Conservation (phyloP, 202 grass and related monocot genomes). For the Schoenoplectus tabernaemontani region DNA sequence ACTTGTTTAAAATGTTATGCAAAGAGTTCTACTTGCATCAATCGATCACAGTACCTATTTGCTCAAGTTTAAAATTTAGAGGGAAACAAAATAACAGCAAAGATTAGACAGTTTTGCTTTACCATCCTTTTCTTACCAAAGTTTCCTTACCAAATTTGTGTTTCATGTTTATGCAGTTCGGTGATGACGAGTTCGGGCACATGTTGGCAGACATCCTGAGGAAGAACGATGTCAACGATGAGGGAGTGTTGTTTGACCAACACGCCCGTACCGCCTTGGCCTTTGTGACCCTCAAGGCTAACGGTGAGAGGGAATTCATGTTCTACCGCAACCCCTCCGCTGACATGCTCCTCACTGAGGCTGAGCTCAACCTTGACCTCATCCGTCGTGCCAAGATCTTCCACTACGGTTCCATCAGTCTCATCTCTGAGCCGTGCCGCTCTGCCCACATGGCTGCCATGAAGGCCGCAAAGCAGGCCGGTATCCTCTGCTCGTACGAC, state of each 20-base stretch:
- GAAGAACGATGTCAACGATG: constrained; percentile 53
- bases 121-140: neutral
- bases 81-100: neutral
- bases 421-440: constrained; percentile 63
- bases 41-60: no score
- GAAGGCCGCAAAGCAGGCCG: constrained; percentile 56
- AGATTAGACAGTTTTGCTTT: neutral
- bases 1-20: no score
- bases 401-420: constrained; percentile 75
- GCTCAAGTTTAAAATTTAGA: neutral
- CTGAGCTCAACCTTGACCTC: constrained; percentile 56
- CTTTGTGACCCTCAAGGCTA: constrained; percentile 57
- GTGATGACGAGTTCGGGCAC: constrained; percentile 81
- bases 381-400: constrained; percentile 61
- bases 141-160: neutral
- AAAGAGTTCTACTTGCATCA: no score
- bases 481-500: constrained; percentile 77
- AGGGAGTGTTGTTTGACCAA: constrained; percentile 57
- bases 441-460: constrained; percentile 71
- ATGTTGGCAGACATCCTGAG: constrained; percentile 75
- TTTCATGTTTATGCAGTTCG: constrained; percentile 38
- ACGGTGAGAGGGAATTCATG: constrained; percentile 92
- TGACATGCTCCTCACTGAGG: constrained; percentile 68
- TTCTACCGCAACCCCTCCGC: constrained; percentile 83
- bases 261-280: constrained; percentile 67